Conservation (phyloP, 1,284 basidiomycete genomes). For the Sutorius eximius region DNA sequence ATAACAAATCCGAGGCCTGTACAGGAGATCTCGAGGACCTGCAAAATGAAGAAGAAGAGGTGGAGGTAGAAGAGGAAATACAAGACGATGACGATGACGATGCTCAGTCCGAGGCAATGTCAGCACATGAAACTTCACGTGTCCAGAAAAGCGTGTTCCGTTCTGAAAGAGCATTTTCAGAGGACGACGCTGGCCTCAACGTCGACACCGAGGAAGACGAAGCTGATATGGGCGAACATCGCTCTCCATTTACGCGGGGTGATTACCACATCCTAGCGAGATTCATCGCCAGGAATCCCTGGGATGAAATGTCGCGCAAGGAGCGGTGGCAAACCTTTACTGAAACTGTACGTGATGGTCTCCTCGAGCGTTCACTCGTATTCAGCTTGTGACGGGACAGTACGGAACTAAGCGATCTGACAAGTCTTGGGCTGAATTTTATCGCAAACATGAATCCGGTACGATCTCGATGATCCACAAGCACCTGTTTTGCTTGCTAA, state of each 20-base stretch:
- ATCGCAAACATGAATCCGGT: conserved; percentile 52
- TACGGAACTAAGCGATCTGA: conserved; percentile 46
- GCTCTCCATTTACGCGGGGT: conserved; percentile 51
- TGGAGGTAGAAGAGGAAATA: conserved; percentile 37
- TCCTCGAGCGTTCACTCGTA: background rate
- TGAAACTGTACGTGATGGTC: conserved; percentile 42
- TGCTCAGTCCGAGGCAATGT: conserved; percentile 33
- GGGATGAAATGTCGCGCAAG: conserved; percentile 40
- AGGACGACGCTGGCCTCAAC: conserved; percentile 14
- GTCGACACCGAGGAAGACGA: conserved; percentile 42
- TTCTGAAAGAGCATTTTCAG: conserved; percentile 18
- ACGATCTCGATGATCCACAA: conserved; percentile 16
- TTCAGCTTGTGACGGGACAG: conserved; percentile 23
- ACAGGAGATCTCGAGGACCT: conserved; percentile 35
- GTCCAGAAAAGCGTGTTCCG: conserved; percentile 3
- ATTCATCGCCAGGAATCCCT: conserved; percentile 51
- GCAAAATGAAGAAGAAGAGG: conserved; percentile 36
- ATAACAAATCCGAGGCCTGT: conserved; percentile 31
- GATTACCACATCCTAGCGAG: conserved; percentile 59
- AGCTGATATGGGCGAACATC: conserved; percentile 51
- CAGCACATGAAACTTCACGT: conserved; percentile 15
- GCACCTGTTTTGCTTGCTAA: conserved; percentile 5
- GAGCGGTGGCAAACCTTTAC: conserved; percentile 56
- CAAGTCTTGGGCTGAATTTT: conserved; percentile 62
- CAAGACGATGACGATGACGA: conserved; percentile 36